Percentiles rank a stretch among this genome's conserved stretches.
Conservation (phyloP, 2,329 filamentous ascomycete genomes). For the Colletotrichum cereale region DNA sequence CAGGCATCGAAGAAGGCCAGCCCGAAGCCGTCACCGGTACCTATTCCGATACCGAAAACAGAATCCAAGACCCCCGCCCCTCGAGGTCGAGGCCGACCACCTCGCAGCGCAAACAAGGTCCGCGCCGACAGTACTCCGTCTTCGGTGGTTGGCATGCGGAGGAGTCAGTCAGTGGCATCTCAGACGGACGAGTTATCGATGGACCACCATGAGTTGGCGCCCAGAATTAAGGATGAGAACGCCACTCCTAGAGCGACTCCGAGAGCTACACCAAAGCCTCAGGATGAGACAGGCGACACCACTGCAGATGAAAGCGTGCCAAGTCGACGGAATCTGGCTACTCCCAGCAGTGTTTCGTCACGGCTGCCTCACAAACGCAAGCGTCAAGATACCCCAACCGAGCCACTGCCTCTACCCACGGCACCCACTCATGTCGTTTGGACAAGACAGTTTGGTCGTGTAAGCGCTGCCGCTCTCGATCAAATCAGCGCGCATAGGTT, state of each 20-base stretch:
- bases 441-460: slow-evolving; percentile 81
- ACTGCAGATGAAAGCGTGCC: slow-evolving; percentile 66
- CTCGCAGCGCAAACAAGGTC: slow-evolving; percentile 52
- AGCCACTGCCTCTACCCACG: slow-evolving; percentile 56
- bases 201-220: slow-evolving; percentile 55
- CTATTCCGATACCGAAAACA: slow-evolving; percentile 45
- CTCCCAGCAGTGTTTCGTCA: slow-evolving; percentile 54
- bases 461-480: slow-evolving; percentile 79
- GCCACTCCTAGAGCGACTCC: slow-evolving; percentile 54
- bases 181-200: slow-evolving; percentile 62
- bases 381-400: slow-evolving; percentile 63
- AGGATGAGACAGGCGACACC: slow-evolving; percentile 68
- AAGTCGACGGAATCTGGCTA: slow-evolving; percentile 53
- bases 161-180: slow-evolving; percentile 61
- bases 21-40: slow-evolving; percentile 45
- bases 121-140: slow-evolving; percentile 51
- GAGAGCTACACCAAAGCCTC: slow-evolving; percentile 54
- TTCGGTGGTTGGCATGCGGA: slow-evolving; percentile 48
- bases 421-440: slow-evolving; percentile 78
- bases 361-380: slow-evolving; percentile 65
- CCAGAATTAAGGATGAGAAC: slow-evolving; percentile 71
- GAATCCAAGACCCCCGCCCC: slow-evolving; percentile 27
- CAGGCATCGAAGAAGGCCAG: slow-evolving; percentile 51
- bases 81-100: slow-evolving; percentile 53
- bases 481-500: slow-evolving; percentile 82